These are phyloP conservation scores for Arabidopsis arenosa DNA, from an alignment of 345 rosid species.

Conservation along the genomic window DNA sequence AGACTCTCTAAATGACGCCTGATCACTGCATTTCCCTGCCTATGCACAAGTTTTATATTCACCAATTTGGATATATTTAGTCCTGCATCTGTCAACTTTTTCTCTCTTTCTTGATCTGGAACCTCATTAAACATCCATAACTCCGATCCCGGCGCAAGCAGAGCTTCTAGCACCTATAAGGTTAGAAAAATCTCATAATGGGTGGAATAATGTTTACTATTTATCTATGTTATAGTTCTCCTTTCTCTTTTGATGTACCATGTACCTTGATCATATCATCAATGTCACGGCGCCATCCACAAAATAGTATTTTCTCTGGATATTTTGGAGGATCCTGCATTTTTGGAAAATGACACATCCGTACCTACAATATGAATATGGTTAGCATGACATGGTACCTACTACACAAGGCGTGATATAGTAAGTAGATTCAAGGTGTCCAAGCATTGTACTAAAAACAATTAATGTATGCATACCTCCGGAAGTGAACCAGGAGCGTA, in stretches of 20 bases:
- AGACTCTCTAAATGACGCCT: constrained; percentile 83
- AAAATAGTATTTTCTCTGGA: constrained; percentile 88
- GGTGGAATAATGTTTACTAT: background rate
- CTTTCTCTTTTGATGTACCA: background rate
- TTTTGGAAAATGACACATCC: constrained; percentile 59
- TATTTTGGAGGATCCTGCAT: constrained; percentile 78
- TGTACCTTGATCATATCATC: constrained; percentile 94
- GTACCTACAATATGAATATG: constrained; percentile 53
- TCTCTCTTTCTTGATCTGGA: constrained; percentile 82
- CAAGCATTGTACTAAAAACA: background rate
- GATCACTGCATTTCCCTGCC: constrained; percentile 82
- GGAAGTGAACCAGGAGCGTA: constrained; percentile 88
- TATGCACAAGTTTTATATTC: constrained; percentile 84
- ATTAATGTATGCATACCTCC: constrained; percentile 50
- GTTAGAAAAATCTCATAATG: background rate
- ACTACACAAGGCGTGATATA: background rate
- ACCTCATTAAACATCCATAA: constrained; percentile 97
- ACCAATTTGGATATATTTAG: constrained; percentile 58
- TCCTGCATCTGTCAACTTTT: constrained; percentile 77
- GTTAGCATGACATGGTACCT: too few species aligned
- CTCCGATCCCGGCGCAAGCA: constrained; percentile 89
- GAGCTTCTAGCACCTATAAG: constrained; percentile 82
- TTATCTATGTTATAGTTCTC: background rate
- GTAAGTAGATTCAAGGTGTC: background rate
- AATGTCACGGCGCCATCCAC: constrained; percentile 98